Evolutionary conservation across 306 rosid species (phyloP), one percentile per base, ranked within the genome.

Genomic region (Dryas drummondii): DNA sequence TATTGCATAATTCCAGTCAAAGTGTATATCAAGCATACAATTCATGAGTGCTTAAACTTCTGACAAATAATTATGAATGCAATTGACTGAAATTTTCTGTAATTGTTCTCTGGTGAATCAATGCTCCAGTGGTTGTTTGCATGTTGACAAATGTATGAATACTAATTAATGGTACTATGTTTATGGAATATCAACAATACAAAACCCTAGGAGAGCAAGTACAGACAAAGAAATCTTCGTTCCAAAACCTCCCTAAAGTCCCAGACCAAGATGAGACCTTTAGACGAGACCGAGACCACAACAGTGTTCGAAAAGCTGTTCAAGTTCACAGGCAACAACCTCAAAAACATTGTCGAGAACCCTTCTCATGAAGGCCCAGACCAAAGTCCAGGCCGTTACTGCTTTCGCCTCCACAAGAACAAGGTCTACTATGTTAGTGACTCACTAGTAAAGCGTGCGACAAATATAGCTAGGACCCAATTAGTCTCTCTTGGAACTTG

Each of bases 311-410:
- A 91, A 79, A 91, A 94, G 85, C 84, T 94, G 4, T 91, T 84
- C 89, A 94, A 94, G 79, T 94, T 94, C 78, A 89, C 89, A 0
- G 93, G 96, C 5, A 94, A 92, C 89, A 92, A 94, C 42, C 92
- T 94, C 17, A 92, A 90, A 87, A 94, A 86, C 83, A 88, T 92
- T 9, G 87, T 94, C 0, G 97, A 94, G 57, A 90, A 92, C 16
- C 97, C 97, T 9, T 88, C 97, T 5, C 93, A 90, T 71, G 98
- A 94, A 80, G 97, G 98, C 41, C 91, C 98, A 0, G 96, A 85
- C 37, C 44, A 84, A 0, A 79, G 76, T 37, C 88, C 96, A 9
- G 93, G 98, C 0, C 87, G 97, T 60, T 92, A 92, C 82, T 92
- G 99, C 82, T 90, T 90, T 82, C 99, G 97, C 47, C 92, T 92